Evolutionary conservation across 441 rosid species (phyloP), one percentile per base, ranked within the genome.

Genomic region (Syzygium syzygioides): DNA sequence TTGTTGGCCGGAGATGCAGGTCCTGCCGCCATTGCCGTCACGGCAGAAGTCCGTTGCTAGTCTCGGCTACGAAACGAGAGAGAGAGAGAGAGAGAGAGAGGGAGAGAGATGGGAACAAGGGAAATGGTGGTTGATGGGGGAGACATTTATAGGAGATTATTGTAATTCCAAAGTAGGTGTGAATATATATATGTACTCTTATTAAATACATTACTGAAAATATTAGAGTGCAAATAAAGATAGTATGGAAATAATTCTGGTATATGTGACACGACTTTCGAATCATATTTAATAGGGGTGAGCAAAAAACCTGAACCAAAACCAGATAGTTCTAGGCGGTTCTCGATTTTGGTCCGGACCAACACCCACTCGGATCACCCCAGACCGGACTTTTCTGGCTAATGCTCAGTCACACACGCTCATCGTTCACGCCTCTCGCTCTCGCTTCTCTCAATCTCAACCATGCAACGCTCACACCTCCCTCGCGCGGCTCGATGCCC

Each of bases 1-100:
- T 93, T 53, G 25, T 85, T 88, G 91, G 76, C 80, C 23, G 88
- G 86, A 50, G 91, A 88, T 28, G 90, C 86, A 85, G 91, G 92
- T 90, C 94, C 95, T 2, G n/a, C 83, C n/a, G 83, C 52, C 83
- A 76, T 76, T 76, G 52, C n/a, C 52, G n/a, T 41, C 83, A 11
- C 83, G 52, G 52, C 83, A 20, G 52, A 37, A 76, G 83, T 76
- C 48, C 8, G 48, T 57, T 28, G 66, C 66, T 60, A 28, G 14
- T 13, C 32, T 60, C 17, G 17, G 66, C 32, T 60, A 3, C 9
- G 83, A 71, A 13, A 25, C 14, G 62, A 57, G 62, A 57, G 62
- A 57, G 62, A 57, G n/a, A 54, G 55, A 53, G 55, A 53, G 55
- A 53, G 55, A 53, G 7, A 26, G 64, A 60, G 66, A 60, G 32